These are phyloP conservation scores for Platanus orientalis DNA, from an alignment of 164 flowering plant genomes.

Conservation along the genomic window DNA sequence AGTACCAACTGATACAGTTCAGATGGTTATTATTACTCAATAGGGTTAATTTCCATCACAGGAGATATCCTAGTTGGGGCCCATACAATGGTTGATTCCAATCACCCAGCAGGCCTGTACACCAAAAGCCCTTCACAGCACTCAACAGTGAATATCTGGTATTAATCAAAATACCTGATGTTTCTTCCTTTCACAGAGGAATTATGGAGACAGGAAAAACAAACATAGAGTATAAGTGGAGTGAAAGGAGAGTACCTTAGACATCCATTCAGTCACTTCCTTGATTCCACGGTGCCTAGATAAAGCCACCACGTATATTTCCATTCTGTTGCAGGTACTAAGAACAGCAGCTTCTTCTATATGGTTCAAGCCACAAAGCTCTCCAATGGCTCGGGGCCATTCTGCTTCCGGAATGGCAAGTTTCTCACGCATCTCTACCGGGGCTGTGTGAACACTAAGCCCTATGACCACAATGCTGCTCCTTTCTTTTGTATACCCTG, in stretches of 20 bases:
- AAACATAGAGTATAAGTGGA: background rate
- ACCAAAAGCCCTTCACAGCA: background rate
- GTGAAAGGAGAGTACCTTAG: slow-evolving; percentile 52
- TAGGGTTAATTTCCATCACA: background rate
- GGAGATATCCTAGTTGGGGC: background rate
- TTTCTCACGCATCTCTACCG: slow-evolving; percentile 97
- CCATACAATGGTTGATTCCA: background rate
- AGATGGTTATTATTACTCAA: background rate
- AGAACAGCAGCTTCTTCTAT: slow-evolving; percentile 99
- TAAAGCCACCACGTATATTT: slow-evolving; percentile 89
- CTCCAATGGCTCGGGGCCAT: slow-evolving; percentile 94
- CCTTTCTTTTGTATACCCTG: slow-evolving; percentile 93
- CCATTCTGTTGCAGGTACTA: slow-evolving; percentile 98
- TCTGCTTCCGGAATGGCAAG: slow-evolving; percentile 98
- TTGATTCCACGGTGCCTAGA: slow-evolving; percentile 92
- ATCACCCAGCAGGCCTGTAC: background rate
- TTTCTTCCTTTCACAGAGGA: background rate
- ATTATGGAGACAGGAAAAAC: background rate
- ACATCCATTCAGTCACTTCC: slow-evolving; percentile 99
- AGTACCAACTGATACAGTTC: background rate
- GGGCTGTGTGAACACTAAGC: slow-evolving; percentile 85
- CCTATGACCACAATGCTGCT: slow-evolving; percentile 98
- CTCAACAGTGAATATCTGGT: no score
- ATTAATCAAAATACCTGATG: background rate
- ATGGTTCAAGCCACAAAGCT: slow-evolving; percentile 82